Evolutionary conservation across 768 basidiomycete genomes (phyloP), one percentile per base, ranked within the genome.

Genomic region (Lentinus tigrinus): DNA sequence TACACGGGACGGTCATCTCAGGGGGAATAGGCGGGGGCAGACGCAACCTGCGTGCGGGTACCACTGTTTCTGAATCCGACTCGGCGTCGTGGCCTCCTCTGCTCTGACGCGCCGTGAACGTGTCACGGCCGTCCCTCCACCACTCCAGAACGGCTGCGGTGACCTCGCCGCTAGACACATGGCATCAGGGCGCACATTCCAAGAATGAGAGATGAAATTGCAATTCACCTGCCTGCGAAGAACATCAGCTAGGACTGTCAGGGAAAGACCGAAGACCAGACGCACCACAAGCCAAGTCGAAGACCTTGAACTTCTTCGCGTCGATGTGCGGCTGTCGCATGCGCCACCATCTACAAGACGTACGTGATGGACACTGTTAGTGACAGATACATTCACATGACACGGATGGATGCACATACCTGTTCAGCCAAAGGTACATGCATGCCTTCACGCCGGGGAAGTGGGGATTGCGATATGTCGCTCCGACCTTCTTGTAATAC

Each of bases 401-500:
- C 40, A 9, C 9, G 8, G 38, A 39, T n/a, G 23, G 50, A 27
- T 8, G 14, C n/a, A 24, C 69, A 56, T 54, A 80, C 83, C 73
- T 77, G 67, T 79, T 81, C 19, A 85, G 68, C 82, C 81, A 83
- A 26, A 76, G 66, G 60, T 78, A 78, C 21, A 85, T 70, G 67
- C 80, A 81, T 27, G 78, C 79, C 56, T 82, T 78, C 52, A 89
- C 77, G 6, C 85, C 87, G 2, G 84, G 85, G 61, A 83, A 88
- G 71, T 89, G 88, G 0, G 88, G 87, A 65, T 89, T 89, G 13
- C 87, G 81, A 70, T 91, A 89, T 10, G 81, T 83, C 19, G 82
- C 70, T n/a, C 82, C 82, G 1, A 88, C 85, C 73, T 82, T 82
- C 44, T 72, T 77, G 66, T 87, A 85, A 65, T 85, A 87, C 85